phyloP scores from a whole-genome alignment of 2,329 filamentous ascomycete species.

The Hypoxylon sp. region DNA sequence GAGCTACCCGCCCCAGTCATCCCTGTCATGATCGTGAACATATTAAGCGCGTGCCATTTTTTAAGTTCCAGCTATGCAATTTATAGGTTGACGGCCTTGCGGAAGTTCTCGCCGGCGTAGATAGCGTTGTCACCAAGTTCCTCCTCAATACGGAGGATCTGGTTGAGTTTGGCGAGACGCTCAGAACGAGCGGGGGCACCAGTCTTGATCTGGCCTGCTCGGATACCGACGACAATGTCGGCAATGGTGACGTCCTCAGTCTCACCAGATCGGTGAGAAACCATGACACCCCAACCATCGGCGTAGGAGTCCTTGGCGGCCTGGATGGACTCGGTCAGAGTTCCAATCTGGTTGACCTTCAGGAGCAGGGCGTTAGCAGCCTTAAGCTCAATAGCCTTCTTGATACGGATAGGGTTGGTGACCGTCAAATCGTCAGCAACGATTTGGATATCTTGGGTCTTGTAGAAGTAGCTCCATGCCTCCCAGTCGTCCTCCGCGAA shows the following conservation, averaged over 20 bases:
- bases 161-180: constrained; percentile 99
- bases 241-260: constrained; percentile 99
- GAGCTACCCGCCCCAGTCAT: constrained; percentile 48
- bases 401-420: constrained; percentile 98
- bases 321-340: constrained; percentile 98
- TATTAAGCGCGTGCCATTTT: constrained; percentile 41
- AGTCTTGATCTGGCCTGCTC: constrained; percentile 98
- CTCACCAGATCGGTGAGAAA: constrained; percentile 98
- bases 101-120: constrained; percentile 94
- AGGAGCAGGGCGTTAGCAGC: constrained; percentile 97
- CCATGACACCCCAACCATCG: constrained; percentile 98
- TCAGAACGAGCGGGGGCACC: constrained; percentile 96
- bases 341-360: constrained; percentile 99
- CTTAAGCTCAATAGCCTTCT: constrained; percentile 99
- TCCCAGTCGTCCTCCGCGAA: constrained; percentile 99
- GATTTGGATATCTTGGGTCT: constrained; percentile 98
- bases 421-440: constrained; percentile 99
- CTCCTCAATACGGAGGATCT: constrained; percentile 99
- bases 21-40: constrained; percentile 45
- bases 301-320: constrained; percentile 98
- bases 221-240: constrained; percentile 97
- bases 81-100: constrained; percentile 89
- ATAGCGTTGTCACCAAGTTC: constrained; percentile 93
- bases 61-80: constrained; percentile 50
- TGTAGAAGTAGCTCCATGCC: constrained; percentile 99